These are phyloP conservation scores for Geranium incanum DNA, from an alignment of 441 rosid genomes.

Conservation along the genomic window DNA sequence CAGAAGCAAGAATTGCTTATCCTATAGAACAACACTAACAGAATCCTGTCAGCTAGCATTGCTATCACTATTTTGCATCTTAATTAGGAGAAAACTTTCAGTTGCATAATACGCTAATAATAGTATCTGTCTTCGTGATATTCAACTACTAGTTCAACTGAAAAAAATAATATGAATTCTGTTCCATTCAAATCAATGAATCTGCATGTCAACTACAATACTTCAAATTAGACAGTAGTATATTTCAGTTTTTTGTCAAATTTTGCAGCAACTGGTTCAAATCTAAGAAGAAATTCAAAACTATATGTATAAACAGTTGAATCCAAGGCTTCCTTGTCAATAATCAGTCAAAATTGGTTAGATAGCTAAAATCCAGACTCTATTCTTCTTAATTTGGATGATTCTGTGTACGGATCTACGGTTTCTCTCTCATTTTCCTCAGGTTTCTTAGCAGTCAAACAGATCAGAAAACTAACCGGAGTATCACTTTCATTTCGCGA, in stretches of 20 bases:
- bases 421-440: not conserved
- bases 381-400: not conserved
- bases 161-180: not conserved
- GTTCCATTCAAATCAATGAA: not conserved
- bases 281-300: not conserved
- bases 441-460: conserved; percentile 17
- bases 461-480: not conserved
- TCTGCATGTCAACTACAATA: not conserved
- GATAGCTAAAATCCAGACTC: not conserved
- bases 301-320: not conserved
- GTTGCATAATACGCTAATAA: not conserved
- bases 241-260: not conserved
- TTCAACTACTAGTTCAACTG: not conserved
- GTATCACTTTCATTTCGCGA: not conserved
- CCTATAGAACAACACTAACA: not conserved
- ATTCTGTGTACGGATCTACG: not conserved
- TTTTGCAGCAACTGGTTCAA: not conserved
- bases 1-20: not conserved
- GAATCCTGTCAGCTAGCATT: not conserved
- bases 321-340: not conserved
- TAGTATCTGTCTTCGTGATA: not conserved
- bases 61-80: not conserved
- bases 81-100: not conserved
- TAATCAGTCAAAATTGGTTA: not conserved
- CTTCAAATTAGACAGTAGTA: not conserved